A percentile compares a stretch with the other conserved stretches of the same genome.
These are phyloP conservation scores for Fusarium hostae DNA, from an alignment of 2,329 filamentous ascomycete genomes.

Conservation along the genomic window DNA sequence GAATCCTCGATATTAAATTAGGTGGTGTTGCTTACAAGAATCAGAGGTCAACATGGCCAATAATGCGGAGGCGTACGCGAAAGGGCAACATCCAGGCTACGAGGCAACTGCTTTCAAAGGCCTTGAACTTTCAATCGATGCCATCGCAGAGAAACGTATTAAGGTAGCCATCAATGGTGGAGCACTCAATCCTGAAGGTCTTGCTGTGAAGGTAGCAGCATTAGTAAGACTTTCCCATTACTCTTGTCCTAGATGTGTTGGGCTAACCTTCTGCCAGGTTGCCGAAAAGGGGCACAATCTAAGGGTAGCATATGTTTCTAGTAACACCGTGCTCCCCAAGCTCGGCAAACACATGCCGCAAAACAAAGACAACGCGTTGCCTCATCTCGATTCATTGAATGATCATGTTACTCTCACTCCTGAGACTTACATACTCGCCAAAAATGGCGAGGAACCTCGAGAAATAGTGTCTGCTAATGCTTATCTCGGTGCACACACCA, in stretches of 20 bases:
- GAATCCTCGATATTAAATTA: too few species aligned
- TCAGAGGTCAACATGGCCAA: background rate
- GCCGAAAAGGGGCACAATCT: background rate
- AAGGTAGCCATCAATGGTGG: background rate
- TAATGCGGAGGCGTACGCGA: background rate
- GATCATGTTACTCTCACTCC: background rate
- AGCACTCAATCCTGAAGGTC: background rate
- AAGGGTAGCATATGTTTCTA: background rate
- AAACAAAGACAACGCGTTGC: background rate
- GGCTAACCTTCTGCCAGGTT: background rate
- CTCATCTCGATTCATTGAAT: background rate
- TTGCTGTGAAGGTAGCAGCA: background rate
- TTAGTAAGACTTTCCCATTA: fast-evolving
- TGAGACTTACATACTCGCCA: background rate
- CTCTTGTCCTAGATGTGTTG: fast-evolving
- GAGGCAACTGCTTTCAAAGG: background rate
- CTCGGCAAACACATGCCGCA: background rate
- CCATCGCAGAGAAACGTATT: background rate
- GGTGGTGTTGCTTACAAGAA: background rate
- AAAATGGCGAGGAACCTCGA: background rate
- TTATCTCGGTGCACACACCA: background rate
- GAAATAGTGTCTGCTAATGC: background rate
- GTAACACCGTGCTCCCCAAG: background rate
- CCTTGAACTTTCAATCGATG: background rate
- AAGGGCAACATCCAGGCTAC: background rate